Base-by-base conservation (phyloP, 2,329 filamentous ascomycete genomes). In the Epicoccum sorghinum region DNA sequence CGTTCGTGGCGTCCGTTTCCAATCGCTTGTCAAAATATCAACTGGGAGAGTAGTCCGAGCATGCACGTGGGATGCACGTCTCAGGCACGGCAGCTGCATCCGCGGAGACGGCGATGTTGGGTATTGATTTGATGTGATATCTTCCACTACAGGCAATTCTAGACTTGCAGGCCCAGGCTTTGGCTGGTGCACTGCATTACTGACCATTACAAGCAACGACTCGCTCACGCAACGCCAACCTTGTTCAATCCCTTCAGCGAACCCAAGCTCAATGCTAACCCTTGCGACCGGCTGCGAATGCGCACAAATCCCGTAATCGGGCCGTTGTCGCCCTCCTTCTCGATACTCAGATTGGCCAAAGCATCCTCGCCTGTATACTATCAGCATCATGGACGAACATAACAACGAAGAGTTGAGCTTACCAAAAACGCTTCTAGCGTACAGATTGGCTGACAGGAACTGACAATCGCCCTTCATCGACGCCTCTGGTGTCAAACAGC, bases 401-500 rank as follows among this genome's bases (percentile, higher is more conserved):
- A 1, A 27, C 12, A 41, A 59, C n/a, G 41, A 12, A 30, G 9
- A 2, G 14, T 6, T 29, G 9, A 69, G 85, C 93, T 81, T 89
- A 99, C 95, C 95, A 75, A 99, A 99, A 45, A 99, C 93, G 74
- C 93, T 98, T 68, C 91, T 87, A 58, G 95, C 95, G 72, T 99
- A 99, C 35, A 99, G 79, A 71, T 99, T 99, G 18, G 95, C 95
- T 72, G 93, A 97, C 75, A 99, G 78, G 82, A 99, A 99, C 72
- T 97, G 93, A 74, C 95, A 99, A 70, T 99, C 95, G 47, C 95
- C 95, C 82, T 96, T 93, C 75, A 99, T 84, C 56, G 92, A 96
- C 23, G 93, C 95, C 72, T 98, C 95, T 3, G 95, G 95, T 6
- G 95, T 99, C 69, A 99, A 79, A 76, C 95, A 99, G 75, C 88